Evolutionary conservation across 78 protist genomes (phyloP), one percentile per base, ranked within the genome.

Genomic region (Andalucia godoyi): DNA sequence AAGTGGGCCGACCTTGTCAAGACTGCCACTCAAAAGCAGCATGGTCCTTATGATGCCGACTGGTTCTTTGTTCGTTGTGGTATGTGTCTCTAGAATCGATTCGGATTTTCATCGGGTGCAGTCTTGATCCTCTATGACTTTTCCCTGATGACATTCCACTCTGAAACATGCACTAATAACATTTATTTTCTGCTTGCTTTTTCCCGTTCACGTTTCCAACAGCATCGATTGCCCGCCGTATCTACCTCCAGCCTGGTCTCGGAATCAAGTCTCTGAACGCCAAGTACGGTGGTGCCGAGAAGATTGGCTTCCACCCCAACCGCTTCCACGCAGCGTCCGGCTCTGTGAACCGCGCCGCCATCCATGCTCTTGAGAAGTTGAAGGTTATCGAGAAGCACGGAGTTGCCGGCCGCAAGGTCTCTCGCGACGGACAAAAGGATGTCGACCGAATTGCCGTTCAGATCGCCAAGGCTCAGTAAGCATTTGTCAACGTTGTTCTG

Each of bases 11-110:
- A 90, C 58, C 47, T 88, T 72, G 84, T 84, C 83, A 96, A 96
- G 94, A 91, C 96, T 21, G 90, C 82, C 46, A 13, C 57, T 54
- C 2, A 10, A 77, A 84, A 78, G 76, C 97, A 96, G 79, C 91
- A 86, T 46, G 88, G 91, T 25, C 99, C 99, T 17, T 41, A 70
- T 29, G 81, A 96, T 84, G 91, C 94, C 36, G 97, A 94, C 76
- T 96, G 98, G 98, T 92, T 69, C 80, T 96, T 78, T 93, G 59
- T 84, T 66, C 90, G 99, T 45, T 63, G 74, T 39, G 92, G 89
- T 83, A 18, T 18, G 75, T 62, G 23, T 13, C 46, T 43, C 29
- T 18, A 13, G 13, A 43, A 43, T 12, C 47, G 47, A 43, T 12
- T 17, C 47, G 47, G 10, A 13, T 43, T 1, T 18, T 13, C 59